phyloP scores from a whole-genome alignment of 768 basidiomycete genomes.

The Tephrocybe sp. region DNA sequence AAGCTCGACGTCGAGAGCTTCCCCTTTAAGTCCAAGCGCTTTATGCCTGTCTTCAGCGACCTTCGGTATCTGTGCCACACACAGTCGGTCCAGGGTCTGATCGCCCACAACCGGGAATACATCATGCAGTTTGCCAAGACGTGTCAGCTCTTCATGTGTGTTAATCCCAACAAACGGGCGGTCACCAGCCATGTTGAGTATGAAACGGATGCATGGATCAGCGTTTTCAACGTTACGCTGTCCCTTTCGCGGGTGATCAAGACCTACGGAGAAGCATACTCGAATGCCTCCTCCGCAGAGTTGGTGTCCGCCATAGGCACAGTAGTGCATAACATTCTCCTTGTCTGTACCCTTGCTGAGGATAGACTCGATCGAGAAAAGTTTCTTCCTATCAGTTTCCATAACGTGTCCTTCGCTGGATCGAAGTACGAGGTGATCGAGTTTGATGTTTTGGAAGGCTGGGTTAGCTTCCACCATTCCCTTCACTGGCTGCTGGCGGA shows the following conservation, averaged over 20 bases:
- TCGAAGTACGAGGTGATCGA: conserved; percentile 60
- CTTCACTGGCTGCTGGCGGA: conserved; percentile 90
- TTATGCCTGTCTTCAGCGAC: conserved; percentile 93
- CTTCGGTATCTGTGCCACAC: conserved; percentile 85
- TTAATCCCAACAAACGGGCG: conserved; percentile 89
- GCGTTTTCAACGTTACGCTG: conserved; percentile 92
- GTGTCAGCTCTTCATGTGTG: conserved; percentile 88
- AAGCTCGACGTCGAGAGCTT: conserved; percentile 78
- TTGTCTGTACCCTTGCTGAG: conserved; percentile 68
- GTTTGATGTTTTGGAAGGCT: conserved; percentile 78
- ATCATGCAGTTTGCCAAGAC: conserved; percentile 73
- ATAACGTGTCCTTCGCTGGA: conserved; percentile 66
- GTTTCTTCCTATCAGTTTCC: conserved; percentile 62
- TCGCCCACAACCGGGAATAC: conserved; percentile 66
- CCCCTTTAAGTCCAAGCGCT: conserved; percentile 93
- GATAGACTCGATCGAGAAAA: conserved; percentile 67
- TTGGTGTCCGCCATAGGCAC: conserved; percentile 66
- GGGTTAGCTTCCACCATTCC: conserved; percentile 93
- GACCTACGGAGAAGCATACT: conserved; percentile 84
- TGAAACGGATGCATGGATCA: conserved; percentile 96
- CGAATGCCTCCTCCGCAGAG: conserved; percentile 53
- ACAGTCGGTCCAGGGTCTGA: conserved; percentile 73
- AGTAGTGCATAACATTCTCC: conserved; percentile 70
- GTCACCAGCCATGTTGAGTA: conserved; percentile 87
- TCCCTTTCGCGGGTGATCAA: conserved; percentile 88